Evolutionary conservation across 805 yeast genomes (phyloP).

Genomic region (Pichia occidentalis): DNA sequence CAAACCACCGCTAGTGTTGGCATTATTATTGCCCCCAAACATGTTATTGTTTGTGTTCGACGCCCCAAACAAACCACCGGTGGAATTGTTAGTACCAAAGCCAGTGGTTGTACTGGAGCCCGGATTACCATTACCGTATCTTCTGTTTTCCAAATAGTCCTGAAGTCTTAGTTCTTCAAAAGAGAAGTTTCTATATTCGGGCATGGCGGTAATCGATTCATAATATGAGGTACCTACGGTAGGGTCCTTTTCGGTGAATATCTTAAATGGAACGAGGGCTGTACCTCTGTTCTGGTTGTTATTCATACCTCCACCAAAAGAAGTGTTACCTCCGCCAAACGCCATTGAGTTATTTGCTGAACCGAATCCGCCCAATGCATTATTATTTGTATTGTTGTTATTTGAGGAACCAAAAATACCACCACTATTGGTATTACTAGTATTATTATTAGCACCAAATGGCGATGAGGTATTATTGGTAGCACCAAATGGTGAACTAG

Average conservation of each 20-base stretch:
- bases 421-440: constrained; percentile 12
- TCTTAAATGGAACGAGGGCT: constrained; percentile 54
- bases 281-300: constrained; percentile 55
- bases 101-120: constrained; percentile 26
- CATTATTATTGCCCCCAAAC: constrained; percentile 16
- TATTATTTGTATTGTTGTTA: constrained; percentile 3
- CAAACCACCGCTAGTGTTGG: constrained; percentile 11
- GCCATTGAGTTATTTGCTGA: constrained; percentile 10
- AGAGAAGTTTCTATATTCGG: constrained; percentile 75
- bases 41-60: constrained; percentile 18
- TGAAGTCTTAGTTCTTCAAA: constrained; percentile 84
- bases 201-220: constrained; percentile 82
- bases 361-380: constrained; percentile 13
- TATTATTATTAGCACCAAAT: constrained; percentile 34
- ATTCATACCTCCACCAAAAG: constrained; percentile 28
- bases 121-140: constrained; percentile 39
- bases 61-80: constrained; percentile 45
- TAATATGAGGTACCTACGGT: constrained; percentile 51
- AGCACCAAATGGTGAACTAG: constrained; percentile 18
- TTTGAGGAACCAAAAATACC: constrained; percentile 13
- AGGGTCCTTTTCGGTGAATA: constrained; percentile 66
- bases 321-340: constrained; percentile 8
- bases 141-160: constrained; percentile 75
- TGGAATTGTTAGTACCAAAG: constrained; percentile 21
- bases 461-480: constrained; percentile 24